Conservation (phyloP, 1,284 basidiomycete species). For the Pseudozyma tsukubaensis region DNA sequence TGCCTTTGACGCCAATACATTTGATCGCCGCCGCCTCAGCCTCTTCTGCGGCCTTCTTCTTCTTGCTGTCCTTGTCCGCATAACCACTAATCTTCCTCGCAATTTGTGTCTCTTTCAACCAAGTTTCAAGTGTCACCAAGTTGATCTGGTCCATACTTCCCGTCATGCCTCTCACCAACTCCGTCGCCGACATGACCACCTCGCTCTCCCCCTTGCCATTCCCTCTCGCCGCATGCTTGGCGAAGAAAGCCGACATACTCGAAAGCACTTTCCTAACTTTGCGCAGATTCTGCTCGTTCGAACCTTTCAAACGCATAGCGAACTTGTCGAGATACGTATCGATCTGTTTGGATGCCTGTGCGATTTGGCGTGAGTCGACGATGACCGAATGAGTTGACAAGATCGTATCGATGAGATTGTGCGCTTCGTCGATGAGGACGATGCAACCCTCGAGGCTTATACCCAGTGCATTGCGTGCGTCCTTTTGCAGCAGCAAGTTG, state of each 20-base stretch:
- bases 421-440: slow-evolving; percentile 94
- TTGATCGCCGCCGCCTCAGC: slow-evolving; percentile 51
- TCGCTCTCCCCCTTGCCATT: slow-evolving; percentile 13
- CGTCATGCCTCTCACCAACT: slow-evolving; percentile 78
- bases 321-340: slow-evolving; percentile 83
- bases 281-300: slow-evolving; percentile 82
- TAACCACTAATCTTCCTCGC: slow-evolving; percentile 79
- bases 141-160: slow-evolving; percentile 79
- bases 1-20: slow-evolving; percentile 2
- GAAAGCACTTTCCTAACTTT: slow-evolving; percentile 72
- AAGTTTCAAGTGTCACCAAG: slow-evolving; percentile 78
- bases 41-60: slow-evolving; percentile 70
- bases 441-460: slow-evolving; percentile 80
- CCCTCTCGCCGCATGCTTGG: slow-evolving; percentile 9
- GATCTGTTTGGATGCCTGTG: slow-evolving; percentile 80
- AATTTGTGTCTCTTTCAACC: slow-evolving; percentile 87
- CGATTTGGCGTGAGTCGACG: slow-evolving; percentile 75
- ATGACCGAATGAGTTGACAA: slow-evolving; percentile 84
- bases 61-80: slow-evolving; percentile 76
- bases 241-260: slow-evolving; percentile 41
- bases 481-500: slow-evolving; percentile 86
- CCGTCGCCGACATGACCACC: slow-evolving; percentile 74
- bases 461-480: slow-evolving; percentile 85
- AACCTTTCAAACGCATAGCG: slow-evolving; percentile 78
- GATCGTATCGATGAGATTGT: slow-evolving; percentile 80